phyloP scores from a whole-genome alignment of 148 eudicot genomes.

The Linanthus parryae region DNA sequence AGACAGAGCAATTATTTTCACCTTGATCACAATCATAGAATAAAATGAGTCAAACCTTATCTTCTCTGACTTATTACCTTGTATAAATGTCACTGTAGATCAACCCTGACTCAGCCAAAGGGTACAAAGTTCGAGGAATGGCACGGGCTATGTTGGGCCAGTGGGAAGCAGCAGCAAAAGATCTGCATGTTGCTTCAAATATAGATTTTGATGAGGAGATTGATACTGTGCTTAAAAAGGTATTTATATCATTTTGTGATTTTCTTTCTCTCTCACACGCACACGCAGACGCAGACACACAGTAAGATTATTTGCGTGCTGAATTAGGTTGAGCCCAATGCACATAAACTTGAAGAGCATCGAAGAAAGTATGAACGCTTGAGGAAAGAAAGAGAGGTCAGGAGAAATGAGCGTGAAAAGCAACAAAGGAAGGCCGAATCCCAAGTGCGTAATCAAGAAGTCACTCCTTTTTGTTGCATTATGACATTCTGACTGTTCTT shows the following conservation, averaged over 20 bases:
- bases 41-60: too few relatives aligned
- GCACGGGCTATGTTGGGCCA: constrained; percentile 64
- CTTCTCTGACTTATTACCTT: constrained; percentile 1
- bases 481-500: background rate
- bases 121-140: constrained; percentile 60
- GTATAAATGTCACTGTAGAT: constrained; percentile 26
- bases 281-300: too few relatives aligned
- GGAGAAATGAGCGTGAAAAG: constrained; percentile 33
- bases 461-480: background rate
- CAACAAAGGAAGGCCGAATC: constrained; percentile 33
- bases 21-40: too few relatives aligned
- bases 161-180: constrained; percentile 67
- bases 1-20: too few relatives aligned
- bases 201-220: constrained; percentile 71
- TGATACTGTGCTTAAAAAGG: constrained; percentile 43
- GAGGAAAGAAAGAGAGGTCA: constrained; percentile 39
- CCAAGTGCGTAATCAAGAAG: constrained; percentile 13
- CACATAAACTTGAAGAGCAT: constrained; percentile 55
- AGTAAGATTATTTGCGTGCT: background rate
- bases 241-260: background rate
- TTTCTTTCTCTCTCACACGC: background rate
- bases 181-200: constrained; percentile 58
- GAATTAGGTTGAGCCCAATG: constrained; percentile 60
- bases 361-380: constrained; percentile 53
- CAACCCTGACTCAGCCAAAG: constrained; percentile 73